Conservation (phyloP, 768 basidiomycete species). For the Leccinum sublutescens region DNA sequence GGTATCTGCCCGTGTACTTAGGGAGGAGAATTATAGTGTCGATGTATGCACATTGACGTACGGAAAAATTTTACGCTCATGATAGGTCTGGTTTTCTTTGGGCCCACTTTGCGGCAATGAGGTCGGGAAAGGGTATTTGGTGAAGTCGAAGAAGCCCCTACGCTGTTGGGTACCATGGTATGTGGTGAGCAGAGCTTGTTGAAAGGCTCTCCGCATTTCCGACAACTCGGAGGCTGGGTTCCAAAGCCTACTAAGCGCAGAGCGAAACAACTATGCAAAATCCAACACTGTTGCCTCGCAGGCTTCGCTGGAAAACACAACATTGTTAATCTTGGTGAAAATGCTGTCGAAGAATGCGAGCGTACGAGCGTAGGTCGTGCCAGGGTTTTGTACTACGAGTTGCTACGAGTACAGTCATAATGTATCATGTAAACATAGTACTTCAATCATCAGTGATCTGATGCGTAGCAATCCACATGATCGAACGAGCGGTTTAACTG, state of each 20-base stretch:
- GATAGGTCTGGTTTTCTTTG: constrained; percentile 60
- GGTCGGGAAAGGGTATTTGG: constrained; percentile 46
- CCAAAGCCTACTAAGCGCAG: background rate
- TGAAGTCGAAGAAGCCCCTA: constrained; percentile 49
- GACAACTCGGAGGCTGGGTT: background rate
- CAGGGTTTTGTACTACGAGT: background rate
- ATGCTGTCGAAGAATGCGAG: constrained; percentile 1
- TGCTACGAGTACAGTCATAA: too few species aligned
- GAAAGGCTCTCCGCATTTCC: constrained; percentile 22
- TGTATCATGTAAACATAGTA: background rate
- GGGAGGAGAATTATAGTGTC: constrained; percentile 8
- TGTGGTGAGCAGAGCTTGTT: constrained; percentile 4
- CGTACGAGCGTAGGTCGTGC: background rate
- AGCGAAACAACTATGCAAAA: background rate
- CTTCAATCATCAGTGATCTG: background rate
- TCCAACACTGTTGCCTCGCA: background rate
- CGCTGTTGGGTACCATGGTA: constrained; percentile 3
- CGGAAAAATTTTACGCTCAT: constrained; percentile 87
- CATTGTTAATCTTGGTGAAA: background rate
- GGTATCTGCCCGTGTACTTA: constrained; percentile 54
- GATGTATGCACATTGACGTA: constrained; percentile 43
- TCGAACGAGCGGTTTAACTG: background rate
- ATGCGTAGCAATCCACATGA: background rate
- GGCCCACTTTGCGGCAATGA: constrained; percentile 32
- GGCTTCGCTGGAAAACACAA: background rate